Base-by-base conservation (phyloP, 2,329 filamentous ascomycete species). In the Paecilomyces sp. region DNA sequence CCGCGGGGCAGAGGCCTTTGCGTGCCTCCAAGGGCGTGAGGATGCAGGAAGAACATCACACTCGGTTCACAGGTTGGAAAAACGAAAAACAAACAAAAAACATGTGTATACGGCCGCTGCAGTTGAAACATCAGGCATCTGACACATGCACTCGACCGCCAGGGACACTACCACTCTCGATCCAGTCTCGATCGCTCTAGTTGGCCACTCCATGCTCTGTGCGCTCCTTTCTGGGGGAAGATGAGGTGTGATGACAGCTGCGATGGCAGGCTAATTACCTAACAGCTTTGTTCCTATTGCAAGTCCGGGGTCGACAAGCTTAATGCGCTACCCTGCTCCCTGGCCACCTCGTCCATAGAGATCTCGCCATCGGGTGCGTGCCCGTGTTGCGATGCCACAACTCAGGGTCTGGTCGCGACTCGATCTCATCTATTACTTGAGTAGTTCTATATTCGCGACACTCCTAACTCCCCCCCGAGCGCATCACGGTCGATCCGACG, bases 181-280 rank as follows among this genome's bases (percentile, higher is more conserved):
- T n/a, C 15, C 15, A 36, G 8, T 28, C 52, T 28, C 24, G 9
- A 54, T 28, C 11, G 5, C 52, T 15, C 12, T 22, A 15, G 22
- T 28, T 54, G 52, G 65, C 67, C 66, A 68, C 66, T 58, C 58
- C 54, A 54, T 66, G 66, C 64, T 58, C 66, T 65, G 66, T 67
- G 66, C 64, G 59, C 55, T 54, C 15, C 56, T 57, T 56, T 55
- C 59, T 54, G 52, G 57, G 54, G 25, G 50, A 58, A 58, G 61
- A 47, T 47, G 41, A 18, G 15, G 41, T 18, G 41, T 47, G 41
- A 47, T 47, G 41, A 47, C 41, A 47, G 58, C 55, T 55, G 31
- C 28, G 51, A 54, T 59, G 57, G 54, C 70, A 59, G 66, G 65
- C 64, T 61, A 63, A 72, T 73, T 72, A 73, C 70, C 66, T 73